These are phyloP conservation scores for Boletus fagicola DNA, from an alignment of 768 basidiomycete genomes.

Conservation along the genomic window DNA sequence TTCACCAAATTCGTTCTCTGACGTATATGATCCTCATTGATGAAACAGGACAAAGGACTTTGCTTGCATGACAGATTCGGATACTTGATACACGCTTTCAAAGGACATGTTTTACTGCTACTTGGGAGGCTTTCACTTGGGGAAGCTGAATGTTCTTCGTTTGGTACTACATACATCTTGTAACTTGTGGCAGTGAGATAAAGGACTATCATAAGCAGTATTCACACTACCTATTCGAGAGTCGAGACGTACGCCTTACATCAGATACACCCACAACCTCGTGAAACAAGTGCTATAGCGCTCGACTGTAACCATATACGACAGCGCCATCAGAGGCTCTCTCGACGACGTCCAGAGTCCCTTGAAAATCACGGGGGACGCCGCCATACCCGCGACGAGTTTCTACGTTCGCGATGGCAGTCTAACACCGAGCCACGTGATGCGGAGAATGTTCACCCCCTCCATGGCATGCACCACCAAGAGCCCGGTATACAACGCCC, in stretches of 20 bases:
- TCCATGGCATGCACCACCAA: too few species aligned
- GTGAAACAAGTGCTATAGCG: conserved; percentile 53
- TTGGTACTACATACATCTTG: conserved; percentile 3
- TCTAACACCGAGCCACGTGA: background rate
- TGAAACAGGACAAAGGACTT: background rate
- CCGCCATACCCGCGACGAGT: conserved; percentile 36
- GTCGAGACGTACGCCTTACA: conserved; percentile 27
- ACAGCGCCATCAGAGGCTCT: conserved; percentile 58
- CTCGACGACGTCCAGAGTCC: conserved; percentile 53
- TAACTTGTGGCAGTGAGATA: background rate
- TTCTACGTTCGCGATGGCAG: background rate
- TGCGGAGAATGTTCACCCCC: background rate
- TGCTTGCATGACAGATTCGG: background rate
- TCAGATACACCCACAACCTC: conserved; percentile 45
- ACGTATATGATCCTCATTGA: background rate
- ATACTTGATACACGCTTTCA: background rate
- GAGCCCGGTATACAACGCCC: too few species aligned
- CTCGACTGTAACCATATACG: conserved; percentile 45
- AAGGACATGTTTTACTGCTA: background rate
- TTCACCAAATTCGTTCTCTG: background rate
- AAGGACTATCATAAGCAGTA: background rate
- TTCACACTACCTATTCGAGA: background rate
- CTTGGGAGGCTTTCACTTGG: background rate
- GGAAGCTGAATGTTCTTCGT: background rate
- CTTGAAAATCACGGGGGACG: conserved; percentile 51